phyloP scores from a whole-genome alignment of 495 filamentous ascomycete genomes.

The Chaetomium cochliodes region DNA sequence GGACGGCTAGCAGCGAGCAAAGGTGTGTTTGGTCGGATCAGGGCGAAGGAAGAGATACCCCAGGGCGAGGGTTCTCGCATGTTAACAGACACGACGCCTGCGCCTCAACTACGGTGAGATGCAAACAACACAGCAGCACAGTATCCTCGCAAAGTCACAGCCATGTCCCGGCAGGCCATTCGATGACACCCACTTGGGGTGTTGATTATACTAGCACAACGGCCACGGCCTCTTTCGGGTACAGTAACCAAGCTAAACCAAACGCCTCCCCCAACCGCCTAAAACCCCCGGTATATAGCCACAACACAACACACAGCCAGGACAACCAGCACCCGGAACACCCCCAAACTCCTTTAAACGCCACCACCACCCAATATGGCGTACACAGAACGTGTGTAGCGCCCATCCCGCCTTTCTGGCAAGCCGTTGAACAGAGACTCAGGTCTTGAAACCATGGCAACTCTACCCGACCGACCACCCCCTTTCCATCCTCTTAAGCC shows the following conservation, averaged over 20 bases:
- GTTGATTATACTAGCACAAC: slow-evolving; percentile 15
- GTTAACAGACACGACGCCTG: too few species aligned
- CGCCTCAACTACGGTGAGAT: too few species aligned
- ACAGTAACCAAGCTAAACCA: slow-evolving; percentile 13
- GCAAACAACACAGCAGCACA: too few species aligned
- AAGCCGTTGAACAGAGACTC: neutral
- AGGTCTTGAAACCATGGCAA: neutral
- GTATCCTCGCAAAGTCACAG: too few species aligned
- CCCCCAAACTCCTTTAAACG: slow-evolving; percentile 4
- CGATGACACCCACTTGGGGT: neutral
- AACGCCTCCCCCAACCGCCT: neutral
- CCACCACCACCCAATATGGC: neutral
- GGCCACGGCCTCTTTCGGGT: neutral
- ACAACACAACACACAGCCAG: neutral
- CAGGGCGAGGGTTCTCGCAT: too few species aligned
- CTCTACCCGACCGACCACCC: neutral
- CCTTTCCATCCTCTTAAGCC: neutral
- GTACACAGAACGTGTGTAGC: neutral
- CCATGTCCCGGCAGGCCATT: neutral
- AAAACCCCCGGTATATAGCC: slow-evolving; percentile 5
- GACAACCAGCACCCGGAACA: neutral
- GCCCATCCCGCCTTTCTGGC: too few species aligned
- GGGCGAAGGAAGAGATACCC: too few species aligned
- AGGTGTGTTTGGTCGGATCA: too few species aligned
- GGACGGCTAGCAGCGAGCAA: too few species aligned